These are phyloP conservation scores for Diaporthe sp. DNA, from an alignment of 2,329 filamentous ascomycete genomes.

Conservation along the genomic window DNA sequence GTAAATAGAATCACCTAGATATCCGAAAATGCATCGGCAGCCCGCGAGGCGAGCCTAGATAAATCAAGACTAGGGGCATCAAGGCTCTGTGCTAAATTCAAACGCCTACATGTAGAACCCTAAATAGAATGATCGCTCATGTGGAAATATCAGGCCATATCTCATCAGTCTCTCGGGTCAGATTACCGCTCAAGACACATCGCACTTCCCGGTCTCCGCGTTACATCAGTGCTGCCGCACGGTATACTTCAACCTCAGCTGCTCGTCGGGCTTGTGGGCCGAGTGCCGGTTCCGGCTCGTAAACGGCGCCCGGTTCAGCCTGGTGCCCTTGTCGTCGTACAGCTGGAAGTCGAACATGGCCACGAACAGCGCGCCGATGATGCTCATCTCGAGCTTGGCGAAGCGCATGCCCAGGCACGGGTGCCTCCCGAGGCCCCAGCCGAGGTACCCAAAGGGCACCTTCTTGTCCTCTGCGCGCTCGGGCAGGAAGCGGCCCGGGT, in stretches of 20 bases:
- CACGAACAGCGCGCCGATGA: slow-evolving; percentile 64
- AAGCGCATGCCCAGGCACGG: slow-evolving; percentile 56
- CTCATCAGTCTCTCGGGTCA: too few species aligned
- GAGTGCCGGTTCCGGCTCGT: slow-evolving; percentile 55
- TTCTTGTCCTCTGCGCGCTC: slow-evolving; percentile 61
- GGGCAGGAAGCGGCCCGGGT: slow-evolving; percentile 63
- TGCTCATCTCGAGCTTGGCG: slow-evolving; percentile 66
- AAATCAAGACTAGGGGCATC: not conserved
- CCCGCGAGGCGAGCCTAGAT: not conserved
- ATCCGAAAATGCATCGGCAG: slow-evolving; percentile 16
- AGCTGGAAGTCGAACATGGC: slow-evolving; percentile 63
- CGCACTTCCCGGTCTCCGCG: fast-evolving
- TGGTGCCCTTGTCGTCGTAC: slow-evolving; percentile 56
- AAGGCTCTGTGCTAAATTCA: too few species aligned
- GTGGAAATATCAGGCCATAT: not conserved
- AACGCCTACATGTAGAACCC: not conserved
- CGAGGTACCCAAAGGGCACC: slow-evolving; percentile 49
- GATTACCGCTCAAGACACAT: not conserved
- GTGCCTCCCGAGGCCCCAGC: slow-evolving; percentile 55
- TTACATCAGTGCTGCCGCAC: slow-evolving; percentile 37
- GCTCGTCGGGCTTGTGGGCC: slow-evolving; percentile 55
- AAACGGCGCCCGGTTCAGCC: slow-evolving; percentile 48
- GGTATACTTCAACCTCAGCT: slow-evolving; percentile 54
- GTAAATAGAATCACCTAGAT: slow-evolving; percentile 28
- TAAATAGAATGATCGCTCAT: not conserved